Evolutionary conservation across 176 grass and related monocot genomes (phyloP).

Genomic region (Cenchrus fungigraminus): DNA sequence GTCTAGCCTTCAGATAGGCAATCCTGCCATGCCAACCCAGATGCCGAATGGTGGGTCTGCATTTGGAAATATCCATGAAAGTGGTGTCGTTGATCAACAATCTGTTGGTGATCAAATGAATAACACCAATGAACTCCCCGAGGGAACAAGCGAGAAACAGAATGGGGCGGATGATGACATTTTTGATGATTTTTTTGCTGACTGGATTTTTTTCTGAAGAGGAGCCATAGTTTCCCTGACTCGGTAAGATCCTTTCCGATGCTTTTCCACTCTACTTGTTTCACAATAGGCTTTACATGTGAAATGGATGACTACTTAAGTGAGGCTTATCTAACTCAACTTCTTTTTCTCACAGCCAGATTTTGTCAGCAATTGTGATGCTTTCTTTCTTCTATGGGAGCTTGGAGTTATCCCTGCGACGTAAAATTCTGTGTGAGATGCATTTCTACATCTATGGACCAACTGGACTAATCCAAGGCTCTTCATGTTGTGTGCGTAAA

Average conservation of each 20-base stretch:
- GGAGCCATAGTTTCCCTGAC: background rate
- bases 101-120: background rate
- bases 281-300: background rate
- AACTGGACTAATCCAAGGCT: background rate
- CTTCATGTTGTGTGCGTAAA: background rate
- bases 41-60: constrained; percentile 3
- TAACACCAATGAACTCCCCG: constrained; percentile 4
- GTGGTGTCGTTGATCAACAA: constrained; percentile 5
- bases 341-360: constrained; percentile 29
- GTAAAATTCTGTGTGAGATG: background rate
- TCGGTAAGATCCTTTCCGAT: constrained; percentile 32
- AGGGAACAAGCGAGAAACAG: background rate
- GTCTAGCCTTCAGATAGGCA: background rate
- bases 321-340: background rate
- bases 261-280: background rate
- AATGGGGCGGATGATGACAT: background rate
- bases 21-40: background rate
- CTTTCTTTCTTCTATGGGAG: background rate
- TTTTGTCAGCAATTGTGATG: background rate
- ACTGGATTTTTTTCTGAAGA: background rate
- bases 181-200: constrained; percentile 7
- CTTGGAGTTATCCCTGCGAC: background rate
- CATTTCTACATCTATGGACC: background rate
- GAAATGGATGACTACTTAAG: background rate
- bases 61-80: constrained; percentile 8